Base-by-base conservation (phyloP, 306 rosid species). In the Cicer chorassanicum region DNA sequence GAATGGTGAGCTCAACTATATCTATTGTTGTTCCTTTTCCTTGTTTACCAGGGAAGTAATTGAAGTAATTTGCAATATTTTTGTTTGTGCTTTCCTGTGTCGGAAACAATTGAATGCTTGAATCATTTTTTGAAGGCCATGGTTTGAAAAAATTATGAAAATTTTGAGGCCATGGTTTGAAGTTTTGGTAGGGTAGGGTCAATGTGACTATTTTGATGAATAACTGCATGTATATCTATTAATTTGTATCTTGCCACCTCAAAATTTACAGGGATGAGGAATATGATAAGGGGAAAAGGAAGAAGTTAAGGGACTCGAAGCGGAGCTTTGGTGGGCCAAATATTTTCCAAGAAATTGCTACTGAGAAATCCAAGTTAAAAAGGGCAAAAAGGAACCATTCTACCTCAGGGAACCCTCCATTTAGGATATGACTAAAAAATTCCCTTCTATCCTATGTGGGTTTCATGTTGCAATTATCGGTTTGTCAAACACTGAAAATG, bases 191-290 rank as follows among this genome's bases (percentile, higher is more conserved):
- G 65, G 83, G 41, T 48, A 38, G 44, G 51, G 57, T 50, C 5
- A 2, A 13, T 81, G 51, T 19, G 38, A 64, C 8, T 43, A 16
- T 70, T 70, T 60, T 59, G 50, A 42, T 75, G 11, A 39, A 34
- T 15, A 57, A 42, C 39, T 60, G 14, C 40, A 29, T 29, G 36
- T 21, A 46, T 71, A 65, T 43, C 38, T 50, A 56, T 21, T 15
- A 75, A 44, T 51, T 54, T 38, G 11, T 19, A n/a, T 56, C 39
- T 62, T 56, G 48, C 41, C 46, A 19, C 48, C 41, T 50, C n/a
- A 7, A 29, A 16, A 29, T 82, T 54, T 74, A n/a, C 77, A 94
- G 98, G 97, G 98, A 94, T 63, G 96, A 94, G 81, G 97, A 91
- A 76, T 88, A 86, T 41, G 98, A 94, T 36, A 80, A 61, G 71